phyloP scores from a whole-genome alignment of 495 filamentous ascomycete genomes.

The Recurvomyces mirabilis region DNA sequence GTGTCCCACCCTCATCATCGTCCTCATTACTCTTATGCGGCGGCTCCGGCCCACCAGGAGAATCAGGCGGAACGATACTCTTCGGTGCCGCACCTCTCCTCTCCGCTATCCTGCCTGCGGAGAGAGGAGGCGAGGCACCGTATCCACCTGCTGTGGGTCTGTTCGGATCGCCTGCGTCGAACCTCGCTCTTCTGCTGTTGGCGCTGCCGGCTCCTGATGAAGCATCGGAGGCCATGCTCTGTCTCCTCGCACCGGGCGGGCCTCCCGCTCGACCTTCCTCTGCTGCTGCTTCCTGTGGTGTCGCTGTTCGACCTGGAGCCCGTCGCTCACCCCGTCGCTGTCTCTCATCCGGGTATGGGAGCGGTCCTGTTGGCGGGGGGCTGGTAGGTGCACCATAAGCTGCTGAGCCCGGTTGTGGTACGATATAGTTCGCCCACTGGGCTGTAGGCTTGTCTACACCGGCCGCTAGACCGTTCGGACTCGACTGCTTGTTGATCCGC shows the following conservation, averaged over 20 bases:
- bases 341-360: slow-evolving; percentile 13
- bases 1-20: slow-evolving; percentile 9
- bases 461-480: not conserved
- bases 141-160: slow-evolving; percentile 29
- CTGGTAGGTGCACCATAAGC: slow-evolving; percentile 12
- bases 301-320: slow-evolving; percentile 7
- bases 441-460: slow-evolving; percentile 1
- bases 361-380: slow-evolving; percentile 13
- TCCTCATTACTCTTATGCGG: slow-evolving; percentile 52
- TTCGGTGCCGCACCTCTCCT: slow-evolving; percentile 32
- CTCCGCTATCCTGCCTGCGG: slow-evolving; percentile 27
- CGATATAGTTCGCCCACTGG: slow-evolving; percentile 18
- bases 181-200: slow-evolving; percentile 15
- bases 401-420: slow-evolving; percentile 6
- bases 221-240: slow-evolving; percentile 17
- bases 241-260: slow-evolving; percentile 1
- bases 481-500: slow-evolving; percentile 17
- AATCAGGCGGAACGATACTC: slow-evolving; percentile 19
- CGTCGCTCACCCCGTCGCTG: not conserved
- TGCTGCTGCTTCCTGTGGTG: slow-evolving; percentile 11
- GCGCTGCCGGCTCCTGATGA: slow-evolving; percentile 15
- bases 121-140: slow-evolving; percentile 14
- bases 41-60: slow-evolving; percentile 53
- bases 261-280: slow-evolving; percentile 8
- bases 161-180: slow-evolving; percentile 31